Evolutionary conservation across 2,329 filamentous ascomycete species (phyloP).

Genomic region (Aspergillus pseudonomiae): DNA sequence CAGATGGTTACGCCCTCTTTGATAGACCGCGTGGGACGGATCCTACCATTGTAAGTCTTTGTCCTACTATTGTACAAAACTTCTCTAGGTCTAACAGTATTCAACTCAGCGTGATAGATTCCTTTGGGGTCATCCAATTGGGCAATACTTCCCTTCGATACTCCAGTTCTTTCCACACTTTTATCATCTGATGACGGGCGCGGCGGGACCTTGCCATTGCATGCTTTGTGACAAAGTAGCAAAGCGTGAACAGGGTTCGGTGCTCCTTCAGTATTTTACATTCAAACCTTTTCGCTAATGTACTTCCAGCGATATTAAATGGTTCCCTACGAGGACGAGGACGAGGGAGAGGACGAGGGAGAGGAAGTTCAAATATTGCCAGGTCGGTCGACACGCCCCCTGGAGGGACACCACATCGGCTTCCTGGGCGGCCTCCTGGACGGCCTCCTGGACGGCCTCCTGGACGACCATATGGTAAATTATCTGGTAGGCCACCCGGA

Average conservation of each 20-base stretch:
- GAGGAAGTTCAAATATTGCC: slow-evolving; percentile 1
- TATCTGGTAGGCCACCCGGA: slow-evolving; percentile 11
- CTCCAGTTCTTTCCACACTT: slow-evolving; percentile 62
- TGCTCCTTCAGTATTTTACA: not conserved
- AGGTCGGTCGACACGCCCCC: not conserved
- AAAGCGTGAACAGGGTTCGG: slow-evolving; percentile 18
- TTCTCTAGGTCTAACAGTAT: slow-evolving; percentile 1
- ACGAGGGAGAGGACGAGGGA: slow-evolving; percentile 6
- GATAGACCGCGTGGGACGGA: slow-evolving; percentile 50
- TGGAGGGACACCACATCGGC: not conserved
- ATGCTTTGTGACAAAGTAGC: slow-evolving; percentile 46
- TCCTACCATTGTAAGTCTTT: slow-evolving; percentile 34
- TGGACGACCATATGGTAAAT: not conserved
- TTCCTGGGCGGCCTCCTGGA: not conserved
- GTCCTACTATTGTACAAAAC: not conserved
- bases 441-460: slow-evolving; percentile 6
- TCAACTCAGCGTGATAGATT: slow-evolving; percentile 54
- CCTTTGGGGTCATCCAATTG: slow-evolving; percentile 59
- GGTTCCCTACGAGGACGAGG: not conserved
- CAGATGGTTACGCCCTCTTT: slow-evolving; percentile 57
- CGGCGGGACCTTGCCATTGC: slow-evolving; percentile 52
- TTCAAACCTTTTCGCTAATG: not conserved
- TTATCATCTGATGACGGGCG: slow-evolving; percentile 56
- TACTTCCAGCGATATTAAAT: not conserved
- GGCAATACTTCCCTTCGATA: slow-evolving; percentile 56